Base-by-base conservation (phyloP, 352 stramenopile genomes). In the Globisporangium alternatum region DNA sequence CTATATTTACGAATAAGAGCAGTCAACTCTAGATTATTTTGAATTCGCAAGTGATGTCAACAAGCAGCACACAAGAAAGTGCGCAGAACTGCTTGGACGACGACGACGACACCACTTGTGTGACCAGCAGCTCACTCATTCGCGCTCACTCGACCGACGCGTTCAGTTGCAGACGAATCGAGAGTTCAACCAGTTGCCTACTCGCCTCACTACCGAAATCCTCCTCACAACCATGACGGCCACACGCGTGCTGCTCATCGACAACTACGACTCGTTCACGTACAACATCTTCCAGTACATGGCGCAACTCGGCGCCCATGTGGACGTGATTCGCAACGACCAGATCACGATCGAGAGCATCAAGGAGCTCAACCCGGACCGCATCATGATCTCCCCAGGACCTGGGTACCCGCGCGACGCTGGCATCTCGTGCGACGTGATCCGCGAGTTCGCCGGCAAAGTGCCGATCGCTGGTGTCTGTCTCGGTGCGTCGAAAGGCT, bases 221-320 rank as follows among this genome's bases (percentile, higher is more conserved):
- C 33, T 45, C 22, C 31, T 35, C 33, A 39, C 31, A 43, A 56
- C 28, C 45, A 70, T 67, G 59, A 80, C 80, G 68, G 69, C 75
- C 51, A 92, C 78, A 25, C 83, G 81, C 60, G 88, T 96, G 68
- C 72, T 96, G 55, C 75, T 96, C 58, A 91, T 96, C 74, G 88
- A 96, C 78, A 96, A 96, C 72, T 96, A 96, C 60, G 88, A 96
- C 80, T 96, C 88, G 65, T 96, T 96, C 79, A 94, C 86, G 71
- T 96, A 96, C 81, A 96, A 96, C 72, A 83, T 96, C 67, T 95
- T 84, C 72, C 57, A 94, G 83, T 95, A 95, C 72, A 89, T 96
- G 86, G 79, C 86, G 33, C 80, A 96, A 56, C 71, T 96, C 5
- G 88, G 88, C 8, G 88, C 88, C 0, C 57, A 92, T 19, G 88